Percentiles rank a stretch among this genome's conserved stretches.
Evolutionary conservation across 1,284 basidiomycete species (phyloP).

Genomic region (Schizophyllum amplum): DNA sequence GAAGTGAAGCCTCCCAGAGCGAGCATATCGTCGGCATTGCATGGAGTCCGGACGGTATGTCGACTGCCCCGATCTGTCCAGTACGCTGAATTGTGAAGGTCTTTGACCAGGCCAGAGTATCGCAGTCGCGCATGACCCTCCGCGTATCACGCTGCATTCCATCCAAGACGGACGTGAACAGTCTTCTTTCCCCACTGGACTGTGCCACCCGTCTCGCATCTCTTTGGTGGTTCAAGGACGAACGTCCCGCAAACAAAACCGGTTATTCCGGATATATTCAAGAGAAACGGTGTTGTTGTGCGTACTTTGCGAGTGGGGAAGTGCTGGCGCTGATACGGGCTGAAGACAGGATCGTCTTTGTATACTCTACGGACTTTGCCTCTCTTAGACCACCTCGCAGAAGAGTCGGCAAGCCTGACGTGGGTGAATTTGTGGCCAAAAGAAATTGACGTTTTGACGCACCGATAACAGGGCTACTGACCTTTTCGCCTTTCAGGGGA

Average conservation of each 20-base stretch:
- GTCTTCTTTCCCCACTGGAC: slow-evolving; percentile 29
- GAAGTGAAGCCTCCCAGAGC: slow-evolving; percentile 29
- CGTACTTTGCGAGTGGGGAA: slow-evolving; percentile 16
- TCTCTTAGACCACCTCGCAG: slow-evolving; percentile 58
- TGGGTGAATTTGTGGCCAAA: slow-evolving; percentile 23
- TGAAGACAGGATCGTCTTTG: slow-evolving; percentile 67
- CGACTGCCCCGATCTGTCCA: neutral
- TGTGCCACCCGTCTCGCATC: slow-evolving; percentile 29
- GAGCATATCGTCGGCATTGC: slow-evolving; percentile 50
- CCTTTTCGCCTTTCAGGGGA: slow-evolving; percentile 69
- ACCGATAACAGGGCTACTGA: slow-evolving; percentile 49
- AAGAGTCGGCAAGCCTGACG: slow-evolving; percentile 56
- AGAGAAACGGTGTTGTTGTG: slow-evolving; percentile 57
- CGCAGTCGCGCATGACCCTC: slow-evolving; percentile 63
- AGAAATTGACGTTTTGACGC: slow-evolving; percentile 6
- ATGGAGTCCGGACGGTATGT: slow-evolving; percentile 76
- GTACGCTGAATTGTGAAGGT: too few species aligned
- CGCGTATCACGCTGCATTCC: slow-evolving; percentile 61
- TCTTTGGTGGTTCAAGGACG: slow-evolving; percentile 66
- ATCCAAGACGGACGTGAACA: slow-evolving; percentile 62
- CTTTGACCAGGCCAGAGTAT: slow-evolving; percentile 52
- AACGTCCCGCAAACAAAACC: slow-evolving; percentile 29
- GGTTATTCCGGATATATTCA: slow-evolving; percentile 68
- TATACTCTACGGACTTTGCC: slow-evolving; percentile 62
- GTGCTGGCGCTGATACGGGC: slow-evolving; percentile 3